A percentile compares a stretch with the other conserved stretches of the same genome.
These are phyloP conservation scores for Teunomyces aglyptinius DNA, from an alignment of 805 yeast genomes.

Conservation along the genomic window DNA sequence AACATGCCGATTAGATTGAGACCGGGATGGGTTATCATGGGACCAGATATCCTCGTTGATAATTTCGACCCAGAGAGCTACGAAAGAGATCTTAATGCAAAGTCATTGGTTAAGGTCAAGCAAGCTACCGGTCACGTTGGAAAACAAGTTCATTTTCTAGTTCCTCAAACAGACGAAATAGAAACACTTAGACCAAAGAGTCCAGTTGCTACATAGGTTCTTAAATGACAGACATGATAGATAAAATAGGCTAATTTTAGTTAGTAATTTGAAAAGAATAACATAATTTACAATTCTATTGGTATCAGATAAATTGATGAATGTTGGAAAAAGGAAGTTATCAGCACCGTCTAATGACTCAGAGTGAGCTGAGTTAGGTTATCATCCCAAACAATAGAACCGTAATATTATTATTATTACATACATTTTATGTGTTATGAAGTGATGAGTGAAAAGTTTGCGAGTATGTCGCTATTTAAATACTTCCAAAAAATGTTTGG, in stretches of 20 bases:
- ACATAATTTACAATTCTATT: neutral
- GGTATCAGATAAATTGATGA: conserved; percentile 33
- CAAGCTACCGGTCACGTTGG: conserved; percentile 16
- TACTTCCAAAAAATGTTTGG: neutral
- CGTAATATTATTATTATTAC: neutral
- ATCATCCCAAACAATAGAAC: conserved; percentile 41
- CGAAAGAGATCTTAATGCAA: conserved; percentile 28
- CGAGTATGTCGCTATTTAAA: neutral
- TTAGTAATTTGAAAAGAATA: neutral
- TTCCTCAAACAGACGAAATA: conserved; percentile 71
- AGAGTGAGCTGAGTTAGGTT: conserved; percentile 60
- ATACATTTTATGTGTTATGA: conserved; percentile 6
- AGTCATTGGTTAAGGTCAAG: conserved; percentile 28
- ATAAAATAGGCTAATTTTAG: neutral
- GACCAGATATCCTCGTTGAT: conserved; percentile 77
- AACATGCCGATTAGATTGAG: conserved; percentile 63
- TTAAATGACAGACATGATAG: neutral
- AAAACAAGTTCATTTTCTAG: conserved; percentile 46
- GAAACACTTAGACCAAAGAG: conserved; percentile 83
- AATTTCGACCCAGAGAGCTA: conserved; percentile 50
- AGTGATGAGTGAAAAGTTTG: too few relatives aligned
- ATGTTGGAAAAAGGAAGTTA: conserved; percentile 50
- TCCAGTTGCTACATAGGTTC: conserved; percentile 39
- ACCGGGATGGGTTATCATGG: conserved; percentile 87
- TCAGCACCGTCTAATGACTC: conserved; percentile 49